Evolutionary conservation across 2,329 filamentous ascomycete species (phyloP), one percentile per base, ranked within the genome.

Genomic region (Aspergillus sclerotialis): DNA sequence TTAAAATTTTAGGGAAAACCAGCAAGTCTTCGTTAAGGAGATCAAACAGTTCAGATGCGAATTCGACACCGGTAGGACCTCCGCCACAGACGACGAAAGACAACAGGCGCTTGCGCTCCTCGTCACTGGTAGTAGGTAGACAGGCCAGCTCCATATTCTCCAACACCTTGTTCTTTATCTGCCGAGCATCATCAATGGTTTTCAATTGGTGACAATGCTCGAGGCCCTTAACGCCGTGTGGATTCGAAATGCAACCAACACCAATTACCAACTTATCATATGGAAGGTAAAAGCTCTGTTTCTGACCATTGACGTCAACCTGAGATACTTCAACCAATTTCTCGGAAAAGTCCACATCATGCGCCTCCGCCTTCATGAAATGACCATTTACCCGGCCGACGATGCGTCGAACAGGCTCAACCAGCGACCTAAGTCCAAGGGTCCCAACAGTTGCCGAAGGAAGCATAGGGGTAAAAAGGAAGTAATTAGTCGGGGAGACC

Each of bases 31-130:
- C 93, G 54, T 98, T 98, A 11, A 98, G 72, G 60, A 98, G 80
- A 61, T 98, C 92, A 58, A 84, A 96, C 5, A 98, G 73, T 58
- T 98, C 92, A 5, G 92, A 92, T 1, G 93, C 93, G 52, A 98
- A 98, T 59, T 98, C 92, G 23, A 98, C 92, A 40, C 92, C 92
- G 0, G 92, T 98, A 3, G 92, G 92, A 1, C 92, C 92, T 50
- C 92, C 92, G 35, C 92, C 92, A 55, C 86, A 90, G 37, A 98
- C 69, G n/a, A 95, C 92, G 53, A 98, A 98, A 0, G 92, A 96
- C 4, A 98, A 72, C 11, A 98, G 69, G 25, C 90, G 78, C 55
- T 75, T 82, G 43, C 92, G 80, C 63, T 98, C 92, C 28, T 88
- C 81, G 50, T 98, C 90, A 0, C 76, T 67, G 0, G 89, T 96